These are phyloP conservation scores for Debaryomyces coudertii DNA, from an alignment of 1,139 yeast species.

Conservation along the genomic window DNA sequence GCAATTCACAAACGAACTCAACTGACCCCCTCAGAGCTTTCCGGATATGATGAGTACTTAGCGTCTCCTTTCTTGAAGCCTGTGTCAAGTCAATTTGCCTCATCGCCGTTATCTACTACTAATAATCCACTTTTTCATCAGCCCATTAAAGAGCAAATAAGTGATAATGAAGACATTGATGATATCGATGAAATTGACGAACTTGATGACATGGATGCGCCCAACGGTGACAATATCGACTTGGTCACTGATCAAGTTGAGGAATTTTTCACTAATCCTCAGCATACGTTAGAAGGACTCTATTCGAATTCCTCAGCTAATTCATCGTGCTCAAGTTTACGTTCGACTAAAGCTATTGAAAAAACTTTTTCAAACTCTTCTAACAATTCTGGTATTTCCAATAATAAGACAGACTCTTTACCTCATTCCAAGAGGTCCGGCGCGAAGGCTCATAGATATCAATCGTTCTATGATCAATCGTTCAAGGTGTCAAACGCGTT, in stretches of 20 bases:
- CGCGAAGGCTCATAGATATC: slow-evolving; percentile 55
- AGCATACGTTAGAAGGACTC: slow-evolving; percentile 26
- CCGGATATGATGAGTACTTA: slow-evolving; percentile 34
- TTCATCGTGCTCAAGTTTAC: slow-evolving; percentile 41
- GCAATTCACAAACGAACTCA: slow-evolving; percentile 47
- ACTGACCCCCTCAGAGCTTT: slow-evolving; percentile 46
- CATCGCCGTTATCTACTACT: slow-evolving; percentile 32
- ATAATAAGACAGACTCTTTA: slow-evolving; percentile 11
- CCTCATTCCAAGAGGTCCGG: slow-evolving; percentile 34
- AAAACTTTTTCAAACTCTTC: slow-evolving; percentile 41
- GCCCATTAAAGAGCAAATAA: slow-evolving; percentile 34
- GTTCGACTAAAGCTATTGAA: slow-evolving; percentile 29
- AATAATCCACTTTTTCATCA: slow-evolving; percentile 32
- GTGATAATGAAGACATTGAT: slow-evolving; percentile 16
- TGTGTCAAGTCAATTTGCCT: slow-evolving; percentile 23
- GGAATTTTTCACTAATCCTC: slow-evolving; percentile 27
- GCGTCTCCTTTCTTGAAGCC: slow-evolving; percentile 39
- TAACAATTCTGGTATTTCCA: slow-evolving; percentile 27
- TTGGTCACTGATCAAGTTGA: slow-evolving; percentile 22
- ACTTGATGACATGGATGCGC: slow-evolving; percentile 21
- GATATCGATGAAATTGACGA: slow-evolving; percentile 32
- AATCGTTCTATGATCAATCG: slow-evolving; percentile 53
- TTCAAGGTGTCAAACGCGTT: slow-evolving; percentile 49
- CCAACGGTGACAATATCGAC: slow-evolving; percentile 11
- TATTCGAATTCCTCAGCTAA: slow-evolving; percentile 37